Evolutionary conservation across 805 yeast genomes (phyloP), one percentile per base, ranked within the genome.

Genomic region (Monosporozyma siamensis): DNA sequence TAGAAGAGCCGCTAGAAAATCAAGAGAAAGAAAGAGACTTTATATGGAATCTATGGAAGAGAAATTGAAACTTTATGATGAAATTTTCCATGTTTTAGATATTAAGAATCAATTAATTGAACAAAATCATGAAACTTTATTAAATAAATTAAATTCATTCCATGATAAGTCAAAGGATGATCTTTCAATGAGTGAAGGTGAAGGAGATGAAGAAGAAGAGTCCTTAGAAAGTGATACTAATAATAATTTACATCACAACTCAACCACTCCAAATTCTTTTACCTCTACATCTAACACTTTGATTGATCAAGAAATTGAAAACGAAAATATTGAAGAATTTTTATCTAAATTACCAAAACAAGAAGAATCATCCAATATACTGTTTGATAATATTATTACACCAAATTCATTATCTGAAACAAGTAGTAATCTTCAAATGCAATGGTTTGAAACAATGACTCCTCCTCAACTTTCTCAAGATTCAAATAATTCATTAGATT

Each of bases 1-100:
- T 65, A 77, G 97, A 58, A 82, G 90, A 60, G 97, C 97, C 12
- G 98, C 98, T 38, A 97, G 90, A 62, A 95, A 95, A 41, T 85
- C 95, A 23, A 77, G 98, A 51, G 98, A 92, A 60, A 89, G 90
- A 76, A 90, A 90, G 75, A 77, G 97, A 60, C 77, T 80, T 58
- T 95, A 90, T 59, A 82, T 92, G 44, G 95, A 88, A 64, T 78
- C 76, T 48, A 71, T 92, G 51, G 97, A 90, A 64, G 62, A 68
- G 30, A 63, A 63, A 40, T 64, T 66, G 43, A 44, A 50, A 4
- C 48, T 63, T 23, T 53, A 64, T 56, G 62, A 64, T 46, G 40
- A 43, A 17, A 48, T 61, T 4, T 25, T 61, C 31, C 35, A 46
- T 10, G 46, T 45, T 17, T 30, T 56, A 7, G 58, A 54, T 39